Conservation (phyloP, 2,329 filamentous ascomycete species). For the Sporothrix phasma region DNA sequence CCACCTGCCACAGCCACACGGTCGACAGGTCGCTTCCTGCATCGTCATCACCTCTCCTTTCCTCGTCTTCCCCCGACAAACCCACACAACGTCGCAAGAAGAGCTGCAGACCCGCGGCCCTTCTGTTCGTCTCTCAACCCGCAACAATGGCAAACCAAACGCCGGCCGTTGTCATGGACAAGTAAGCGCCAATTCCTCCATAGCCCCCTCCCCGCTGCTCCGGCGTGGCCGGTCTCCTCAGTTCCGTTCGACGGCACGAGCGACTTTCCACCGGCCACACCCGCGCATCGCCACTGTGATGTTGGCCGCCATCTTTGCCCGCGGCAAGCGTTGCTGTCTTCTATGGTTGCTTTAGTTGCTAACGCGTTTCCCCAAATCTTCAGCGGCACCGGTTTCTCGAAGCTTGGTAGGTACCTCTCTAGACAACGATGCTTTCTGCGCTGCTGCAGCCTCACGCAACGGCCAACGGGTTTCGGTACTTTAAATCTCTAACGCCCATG, state of each 20-base stretch:
- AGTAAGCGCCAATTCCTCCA: constrained; percentile 54
- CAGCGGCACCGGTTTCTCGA: constrained; percentile 98
- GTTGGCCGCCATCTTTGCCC: background rate
- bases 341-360: constrained; percentile 16
- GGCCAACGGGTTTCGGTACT: background rate
- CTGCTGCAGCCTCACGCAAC: background rate
- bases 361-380: constrained; percentile 14
- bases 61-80: background rate
- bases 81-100: background rate
- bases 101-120: constrained; percentile 11
- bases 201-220: constrained; percentile 19
- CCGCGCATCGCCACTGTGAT: background rate
- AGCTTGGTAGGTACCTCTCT: constrained; percentile 62
- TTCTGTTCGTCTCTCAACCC: constrained; percentile 5
- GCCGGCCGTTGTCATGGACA: constrained; percentile 99
- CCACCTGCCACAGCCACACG: constrained; percentile 14
- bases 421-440: constrained; percentile 8
- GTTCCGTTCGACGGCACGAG: background rate
- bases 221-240: constrained; percentile 10
- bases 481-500: background rate
- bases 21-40: constrained; percentile 1
- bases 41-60: constrained; percentile 5
- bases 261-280: background rate
- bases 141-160: constrained; percentile 88
- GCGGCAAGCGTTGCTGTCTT: background rate